Conservation (phyloP, 495 filamentous ascomycete genomes). For the Aspergillus leporis region DNA sequence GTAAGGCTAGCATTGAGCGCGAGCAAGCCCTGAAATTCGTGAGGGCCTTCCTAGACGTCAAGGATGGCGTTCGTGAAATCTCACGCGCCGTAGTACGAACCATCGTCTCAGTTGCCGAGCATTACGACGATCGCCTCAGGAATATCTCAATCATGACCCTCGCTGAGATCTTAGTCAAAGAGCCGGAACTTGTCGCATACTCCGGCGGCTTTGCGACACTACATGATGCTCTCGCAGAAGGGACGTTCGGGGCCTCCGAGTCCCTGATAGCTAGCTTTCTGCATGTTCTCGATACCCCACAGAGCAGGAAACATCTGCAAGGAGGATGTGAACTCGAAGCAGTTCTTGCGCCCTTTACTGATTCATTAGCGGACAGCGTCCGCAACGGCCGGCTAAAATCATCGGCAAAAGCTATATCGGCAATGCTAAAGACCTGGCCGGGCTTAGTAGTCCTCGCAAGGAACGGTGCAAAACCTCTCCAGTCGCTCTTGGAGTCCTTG, state of each 20-base stretch:
- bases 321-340: constrained; percentile 80
- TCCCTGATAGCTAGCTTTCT: constrained; percentile 81
- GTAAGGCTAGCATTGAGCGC: constrained; percentile 91
- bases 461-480: constrained; percentile 78
- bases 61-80: constrained; percentile 85
- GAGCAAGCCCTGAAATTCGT: constrained; percentile 98
- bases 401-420: constrained; percentile 80
- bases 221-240: constrained; percentile 83
- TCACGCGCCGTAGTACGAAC: constrained; percentile 83
- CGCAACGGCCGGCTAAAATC: constrained; percentile 77
- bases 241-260: constrained; percentile 87
- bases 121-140: constrained; percentile 80
- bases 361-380: constrained; percentile 65
- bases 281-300: constrained; percentile 83
- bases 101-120: constrained; percentile 87
- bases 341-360: constrained; percentile 86
- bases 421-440: constrained; percentile 92
- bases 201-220: constrained; percentile 81
- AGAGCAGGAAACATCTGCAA: constrained; percentile 73
- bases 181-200: constrained; percentile 73
- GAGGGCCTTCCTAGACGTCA: constrained; percentile 91
- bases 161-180: constrained; percentile 84
- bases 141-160: constrained; percentile 91
- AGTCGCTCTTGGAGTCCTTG: constrained; percentile 77
- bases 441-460: constrained; percentile 80